A percentile compares a stretch with the other conserved stretches of the same genome.
phyloP scores from a whole-genome alignment of 805 yeast species.

The Tetrapisispora nanseiensis region DNA sequence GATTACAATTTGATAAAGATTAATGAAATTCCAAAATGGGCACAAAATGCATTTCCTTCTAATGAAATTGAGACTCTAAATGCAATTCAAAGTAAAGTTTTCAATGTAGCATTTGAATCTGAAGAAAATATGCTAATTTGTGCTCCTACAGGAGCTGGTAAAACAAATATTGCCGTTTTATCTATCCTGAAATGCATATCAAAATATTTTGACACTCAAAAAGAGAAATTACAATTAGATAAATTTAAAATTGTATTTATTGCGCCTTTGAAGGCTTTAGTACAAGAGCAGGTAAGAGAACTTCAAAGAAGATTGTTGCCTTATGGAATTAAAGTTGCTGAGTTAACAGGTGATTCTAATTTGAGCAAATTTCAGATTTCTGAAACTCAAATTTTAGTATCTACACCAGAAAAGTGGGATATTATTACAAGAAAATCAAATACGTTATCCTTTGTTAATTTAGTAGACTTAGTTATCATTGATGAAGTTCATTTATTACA shows the following conservation, averaged over 20 bases:
- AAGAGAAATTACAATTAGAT: slow-evolving; percentile 43
- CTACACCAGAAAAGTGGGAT: slow-evolving; percentile 98
- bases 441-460: slow-evolving; percentile 52
- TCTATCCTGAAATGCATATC: slow-evolving; percentile 56
- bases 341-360: slow-evolving; percentile 83
- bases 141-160: slow-evolving; percentile 99
- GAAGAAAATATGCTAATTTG: slow-evolving; percentile 73
- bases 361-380: slow-evolving; percentile 65
- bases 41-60: slow-evolving; percentile 61
- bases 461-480: slow-evolving; percentile 64
- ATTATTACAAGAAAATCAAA: slow-evolving; percentile 77
- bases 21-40: slow-evolving; percentile 69
- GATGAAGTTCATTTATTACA: slow-evolving; percentile 92
- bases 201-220: slow-evolving; percentile 36
- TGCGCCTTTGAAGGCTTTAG: slow-evolving; percentile 91
- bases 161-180: slow-evolving; percentile 91
- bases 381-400: slow-evolving; percentile 73
- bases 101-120: slow-evolving; percentile 60
- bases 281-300: slow-evolving; percentile 88
- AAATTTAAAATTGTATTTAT: slow-evolving; percentile 74
- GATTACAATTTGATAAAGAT: slow-evolving; percentile 43
- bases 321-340: slow-evolving; percentile 66
- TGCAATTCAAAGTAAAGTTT: slow-evolving; percentile 74
- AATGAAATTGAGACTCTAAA: slow-evolving; percentile 60
- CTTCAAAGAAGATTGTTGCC: slow-evolving; percentile 58